Conservation (phyloP, 805 yeast species). For the Candida ponderosae region DNA sequence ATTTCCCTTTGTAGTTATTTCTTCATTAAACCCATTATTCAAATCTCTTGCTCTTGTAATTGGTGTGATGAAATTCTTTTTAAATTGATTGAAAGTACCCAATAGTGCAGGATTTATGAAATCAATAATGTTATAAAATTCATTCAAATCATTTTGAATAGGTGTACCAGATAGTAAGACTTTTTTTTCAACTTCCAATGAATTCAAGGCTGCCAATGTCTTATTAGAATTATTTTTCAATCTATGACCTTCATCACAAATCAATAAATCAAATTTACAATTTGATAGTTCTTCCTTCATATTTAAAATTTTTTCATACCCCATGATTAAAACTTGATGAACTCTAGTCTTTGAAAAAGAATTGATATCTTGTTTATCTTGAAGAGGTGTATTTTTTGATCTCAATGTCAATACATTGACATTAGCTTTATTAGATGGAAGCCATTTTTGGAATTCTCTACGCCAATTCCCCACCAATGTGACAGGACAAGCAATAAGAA, state of each 20-base stretch:
- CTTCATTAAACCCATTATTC: conserved; percentile 43
- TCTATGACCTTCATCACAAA: conserved; percentile 96
- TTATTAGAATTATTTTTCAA: conserved; percentile 71
- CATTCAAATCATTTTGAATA: conserved; percentile 84
- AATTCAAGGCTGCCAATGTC: conserved; percentile 53
- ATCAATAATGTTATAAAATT: conserved; percentile 73
- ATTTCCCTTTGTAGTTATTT: conserved; percentile 47
- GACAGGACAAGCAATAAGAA: conserved; percentile 85
- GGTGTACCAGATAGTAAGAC: conserved; percentile 84
- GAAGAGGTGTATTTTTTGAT: conserved; percentile 37
- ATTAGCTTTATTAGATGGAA: conserved; percentile 42
- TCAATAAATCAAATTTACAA: conserved; percentile 51
- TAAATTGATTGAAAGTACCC: conserved; percentile 54
- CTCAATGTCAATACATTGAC: conserved; percentile 60
- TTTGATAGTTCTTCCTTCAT: conserved; percentile 39
- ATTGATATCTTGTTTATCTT: conserved; percentile 48
- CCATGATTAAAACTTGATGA: conserved; percentile 76
- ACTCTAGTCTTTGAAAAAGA: conserved; percentile 62
- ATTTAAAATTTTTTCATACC: conserved; percentile 73
- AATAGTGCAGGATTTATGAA: conserved; percentile 81
- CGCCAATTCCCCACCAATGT: conserved; percentile 85
- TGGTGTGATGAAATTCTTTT: conserved; percentile 58
- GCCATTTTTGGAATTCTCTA: conserved; percentile 84
- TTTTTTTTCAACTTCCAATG: conserved; percentile 45
- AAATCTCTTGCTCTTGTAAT: conserved; percentile 64